phyloP scores from a whole-genome alignment of 768 basidiomycete species.

The Russula brevipes region DNA sequence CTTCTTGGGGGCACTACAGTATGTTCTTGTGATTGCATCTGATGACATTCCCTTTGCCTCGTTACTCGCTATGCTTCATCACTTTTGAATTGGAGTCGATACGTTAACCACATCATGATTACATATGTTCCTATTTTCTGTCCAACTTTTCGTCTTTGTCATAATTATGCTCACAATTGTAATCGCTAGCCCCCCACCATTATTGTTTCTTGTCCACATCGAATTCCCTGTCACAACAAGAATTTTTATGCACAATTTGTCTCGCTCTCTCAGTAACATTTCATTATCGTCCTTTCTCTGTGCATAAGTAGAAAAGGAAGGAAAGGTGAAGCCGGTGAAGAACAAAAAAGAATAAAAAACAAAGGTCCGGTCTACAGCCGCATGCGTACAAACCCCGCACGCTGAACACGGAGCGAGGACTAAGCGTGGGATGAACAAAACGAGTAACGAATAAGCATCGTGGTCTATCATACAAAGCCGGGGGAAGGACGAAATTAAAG shows the following conservation, averaged over 20 bases:
- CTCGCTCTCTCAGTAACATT: not conserved
- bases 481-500: not conserved
- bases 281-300: not conserved
- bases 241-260: slow-evolving; percentile 2
- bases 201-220: not conserved
- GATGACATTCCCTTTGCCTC: not conserved
- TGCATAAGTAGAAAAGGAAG: not conserved
- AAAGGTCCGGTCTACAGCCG: slow-evolving; percentile 1
- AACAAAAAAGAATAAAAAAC: not conserved
- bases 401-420: not conserved
- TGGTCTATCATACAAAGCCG: slow-evolving; percentile 9
- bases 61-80: not conserved
- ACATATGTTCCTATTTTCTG: not conserved
- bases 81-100: not conserved
- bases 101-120: slow-evolving; percentile 11
- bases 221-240: not conserved
- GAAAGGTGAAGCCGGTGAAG: not conserved
- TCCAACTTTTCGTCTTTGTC: not conserved
- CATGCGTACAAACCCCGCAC: not conserved
- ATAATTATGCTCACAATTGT: slow-evolving; percentile 4
- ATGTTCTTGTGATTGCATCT: not conserved
- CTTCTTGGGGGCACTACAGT: no score
- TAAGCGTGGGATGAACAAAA: slow-evolving; percentile 1
- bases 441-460: not conserved
- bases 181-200: not conserved